Evolutionary conservation across 345 rosid species (phyloP).

Genomic region (Linum trigynum): DNA sequence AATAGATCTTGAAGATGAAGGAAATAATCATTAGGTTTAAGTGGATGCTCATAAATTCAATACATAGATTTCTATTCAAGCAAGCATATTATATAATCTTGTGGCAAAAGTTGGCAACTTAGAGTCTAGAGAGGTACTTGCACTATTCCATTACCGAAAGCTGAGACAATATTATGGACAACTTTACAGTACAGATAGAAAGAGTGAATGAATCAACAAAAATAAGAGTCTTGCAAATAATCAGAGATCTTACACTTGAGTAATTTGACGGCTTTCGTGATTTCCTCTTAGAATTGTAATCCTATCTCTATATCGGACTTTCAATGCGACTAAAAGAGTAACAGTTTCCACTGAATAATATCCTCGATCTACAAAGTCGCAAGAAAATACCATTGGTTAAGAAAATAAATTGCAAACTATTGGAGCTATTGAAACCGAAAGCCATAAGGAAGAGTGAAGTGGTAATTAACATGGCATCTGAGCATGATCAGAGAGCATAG

Average conservation of each 20-base stretch:
- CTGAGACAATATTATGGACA: neutral
- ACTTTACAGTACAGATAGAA: neutral
- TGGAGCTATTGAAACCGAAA: neutral
- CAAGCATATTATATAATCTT: neutral
- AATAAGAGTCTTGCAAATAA: neutral
- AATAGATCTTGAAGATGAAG: neutral
- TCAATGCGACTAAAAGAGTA: constrained; percentile 27
- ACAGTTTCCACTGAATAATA: constrained; percentile 33
- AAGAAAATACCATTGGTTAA: neutral
- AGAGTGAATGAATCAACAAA: neutral
- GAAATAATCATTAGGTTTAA: neutral
- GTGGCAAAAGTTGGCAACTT: neutral
- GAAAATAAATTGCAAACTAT: neutral
- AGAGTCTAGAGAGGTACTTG: neutral
- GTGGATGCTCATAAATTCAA: neutral
- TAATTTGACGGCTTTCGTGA: constrained; percentile 31
- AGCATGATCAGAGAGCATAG: neutral
- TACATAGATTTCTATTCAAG: neutral
- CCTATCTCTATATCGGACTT: constrained; percentile 31
- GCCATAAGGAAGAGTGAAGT: neutral
- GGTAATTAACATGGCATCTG: neutral
- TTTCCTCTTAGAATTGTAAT: constrained; percentile 30
- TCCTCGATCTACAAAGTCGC: constrained; percentile 23
- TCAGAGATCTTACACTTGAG: constrained; percentile 26
- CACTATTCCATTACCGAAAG: neutral